phyloP scores from a whole-genome alignment of 2,329 filamentous ascomycete genomes.

The Ophiostoma piceae region DNA sequence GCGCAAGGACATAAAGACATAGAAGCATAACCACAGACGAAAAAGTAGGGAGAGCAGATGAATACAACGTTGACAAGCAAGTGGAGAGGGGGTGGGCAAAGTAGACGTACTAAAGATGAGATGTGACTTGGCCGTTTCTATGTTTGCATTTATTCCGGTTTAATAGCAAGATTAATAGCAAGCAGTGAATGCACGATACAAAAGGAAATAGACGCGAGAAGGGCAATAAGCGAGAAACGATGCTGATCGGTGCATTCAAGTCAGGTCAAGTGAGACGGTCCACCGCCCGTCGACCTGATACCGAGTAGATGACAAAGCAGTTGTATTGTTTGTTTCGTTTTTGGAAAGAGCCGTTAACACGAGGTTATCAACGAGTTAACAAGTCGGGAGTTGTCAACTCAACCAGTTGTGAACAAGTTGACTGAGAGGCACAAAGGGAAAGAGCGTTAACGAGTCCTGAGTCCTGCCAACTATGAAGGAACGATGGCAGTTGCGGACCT shows the following conservation, averaged over 20 bases:
- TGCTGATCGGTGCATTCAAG: background rate
- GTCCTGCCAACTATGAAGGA: background rate
- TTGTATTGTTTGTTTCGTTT: no score
- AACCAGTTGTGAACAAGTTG: background rate
- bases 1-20: background rate
- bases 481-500: background rate
- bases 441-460: background rate
- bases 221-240: slow-evolving; percentile 8
- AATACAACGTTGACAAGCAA: background rate
- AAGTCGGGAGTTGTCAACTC: background rate
- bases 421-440: background rate
- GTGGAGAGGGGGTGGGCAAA: background rate
- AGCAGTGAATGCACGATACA: background rate
- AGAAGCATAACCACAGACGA: background rate
- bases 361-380: no score
- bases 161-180: background rate
- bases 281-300: background rate
- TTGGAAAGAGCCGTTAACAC: no score
- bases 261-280: background rate
- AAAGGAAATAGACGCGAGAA: slow-evolving; percentile 13
- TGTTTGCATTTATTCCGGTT: background rate
- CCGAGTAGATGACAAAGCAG: background rate
- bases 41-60: background rate
- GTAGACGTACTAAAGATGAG: background rate
- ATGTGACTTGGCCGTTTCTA: background rate